Conservation (phyloP, 257 asterid species). For the Ligustrum vulgare region DNA sequence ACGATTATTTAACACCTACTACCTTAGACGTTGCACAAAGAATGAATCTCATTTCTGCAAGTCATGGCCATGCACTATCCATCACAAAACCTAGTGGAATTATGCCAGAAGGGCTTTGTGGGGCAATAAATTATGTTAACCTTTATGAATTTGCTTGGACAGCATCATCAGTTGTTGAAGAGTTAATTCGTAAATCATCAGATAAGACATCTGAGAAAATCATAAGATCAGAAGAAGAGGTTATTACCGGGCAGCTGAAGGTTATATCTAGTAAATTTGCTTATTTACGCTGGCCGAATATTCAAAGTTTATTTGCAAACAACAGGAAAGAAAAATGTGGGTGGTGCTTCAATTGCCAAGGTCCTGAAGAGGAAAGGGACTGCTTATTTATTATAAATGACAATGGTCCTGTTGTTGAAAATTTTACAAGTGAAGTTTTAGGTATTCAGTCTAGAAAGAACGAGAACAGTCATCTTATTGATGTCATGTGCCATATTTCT, state of each 20-base stretch:
- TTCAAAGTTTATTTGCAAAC: constrained; percentile 32
- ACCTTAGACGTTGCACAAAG: constrained; percentile 32
- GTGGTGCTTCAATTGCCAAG: constrained; percentile 84
- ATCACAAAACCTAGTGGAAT: constrained; percentile 21
- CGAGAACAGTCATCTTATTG: constrained; percentile 66
- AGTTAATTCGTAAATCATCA: constrained; percentile 47
- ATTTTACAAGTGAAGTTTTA: constrained; percentile 51
- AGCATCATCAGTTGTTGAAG: constrained; percentile 59
- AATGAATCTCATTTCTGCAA: constrained; percentile 31
- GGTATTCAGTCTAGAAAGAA: constrained; percentile 43
- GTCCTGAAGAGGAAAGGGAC: constrained; percentile 62
- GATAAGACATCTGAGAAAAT: constrained; percentile 47
- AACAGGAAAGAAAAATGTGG: constrained; percentile 82
- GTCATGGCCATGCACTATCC: constrained; percentile 20
- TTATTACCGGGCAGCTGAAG: constrained; percentile 67
- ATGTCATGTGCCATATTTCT: constrained; percentile 66
- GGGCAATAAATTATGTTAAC: constrained; percentile 51
- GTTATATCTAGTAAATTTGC: constrained; percentile 55
- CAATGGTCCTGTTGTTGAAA: constrained; percentile 50
- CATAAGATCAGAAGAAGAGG: constrained; percentile 58
- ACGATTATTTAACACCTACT: constrained; percentile 23
- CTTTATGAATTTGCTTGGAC: constrained; percentile 67
- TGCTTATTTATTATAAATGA: constrained; percentile 66
- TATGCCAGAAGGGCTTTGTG: constrained; percentile 28
- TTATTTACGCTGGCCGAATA: constrained; percentile 70